A percentile compares a stretch with the other conserved stretches of the same genome.
Conservation (phyloP, 768 basidiomycete genomes). For the Scleroderma citrinum region DNA sequence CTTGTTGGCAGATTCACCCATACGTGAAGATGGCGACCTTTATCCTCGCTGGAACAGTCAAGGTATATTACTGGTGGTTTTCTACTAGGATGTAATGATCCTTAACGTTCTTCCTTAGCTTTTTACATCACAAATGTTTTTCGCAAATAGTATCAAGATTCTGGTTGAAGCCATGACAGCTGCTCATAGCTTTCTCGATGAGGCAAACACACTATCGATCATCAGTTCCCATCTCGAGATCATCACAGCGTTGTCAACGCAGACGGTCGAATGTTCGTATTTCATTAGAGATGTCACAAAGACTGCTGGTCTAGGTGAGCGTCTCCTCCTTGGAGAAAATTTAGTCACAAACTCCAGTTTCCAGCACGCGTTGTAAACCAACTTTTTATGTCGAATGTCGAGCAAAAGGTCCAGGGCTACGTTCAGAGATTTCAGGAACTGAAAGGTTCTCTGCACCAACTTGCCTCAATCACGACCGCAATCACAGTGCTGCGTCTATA, state of each 20-base stretch:
- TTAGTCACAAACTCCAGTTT: background rate
- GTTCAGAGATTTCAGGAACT: background rate
- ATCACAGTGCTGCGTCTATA: background rate
- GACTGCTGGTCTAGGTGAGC: slow-evolving; percentile 16
- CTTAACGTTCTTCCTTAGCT: background rate
- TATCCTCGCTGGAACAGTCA: slow-evolving; percentile 1
- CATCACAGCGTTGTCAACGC: slow-evolving; percentile 10
- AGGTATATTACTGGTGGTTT: background rate
- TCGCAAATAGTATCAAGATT: slow-evolving; percentile 1
- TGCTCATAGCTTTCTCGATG: slow-evolving; percentile 6
- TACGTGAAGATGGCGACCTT: slow-evolving; percentile 8
- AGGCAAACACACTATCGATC: background rate
- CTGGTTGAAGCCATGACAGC: slow-evolving; percentile 5
- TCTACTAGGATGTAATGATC: too few relatives aligned
- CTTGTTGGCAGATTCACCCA: slow-evolving; percentile 7
- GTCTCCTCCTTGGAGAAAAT: background rate
- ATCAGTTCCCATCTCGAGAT: slow-evolving; percentile 5
- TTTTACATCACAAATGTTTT: background rate
- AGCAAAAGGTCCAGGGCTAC: background rate
- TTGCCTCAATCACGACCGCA: background rate
- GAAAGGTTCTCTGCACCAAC: slow-evolving; percentile 1
- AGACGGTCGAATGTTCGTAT: slow-evolving; percentile 26
- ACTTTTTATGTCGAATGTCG: slow-evolving; percentile 3
- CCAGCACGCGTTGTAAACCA: background rate
- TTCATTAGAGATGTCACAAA: slow-evolving; percentile 24